These are phyloP conservation scores for Phytophthora melonis DNA, from an alignment of 352 stramenopile species.

Conservation along the genomic window DNA sequence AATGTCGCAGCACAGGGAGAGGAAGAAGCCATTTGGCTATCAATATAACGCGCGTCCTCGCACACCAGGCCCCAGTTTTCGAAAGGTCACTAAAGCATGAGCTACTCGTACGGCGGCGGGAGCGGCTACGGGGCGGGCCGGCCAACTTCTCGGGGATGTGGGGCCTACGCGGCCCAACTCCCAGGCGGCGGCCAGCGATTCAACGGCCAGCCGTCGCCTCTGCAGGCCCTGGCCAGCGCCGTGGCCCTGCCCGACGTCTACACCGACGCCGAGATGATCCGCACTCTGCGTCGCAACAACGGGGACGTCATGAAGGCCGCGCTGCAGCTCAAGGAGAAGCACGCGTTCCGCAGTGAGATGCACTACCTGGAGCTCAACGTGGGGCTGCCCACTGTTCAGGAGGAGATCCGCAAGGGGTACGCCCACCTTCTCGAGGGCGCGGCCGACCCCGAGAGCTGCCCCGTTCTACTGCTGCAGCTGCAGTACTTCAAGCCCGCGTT, in stretches of 20 bases:
- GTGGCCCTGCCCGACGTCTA: constrained; percentile 74
- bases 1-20: background rate
- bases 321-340: constrained; percentile 76
- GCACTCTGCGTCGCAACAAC: constrained; percentile 70
- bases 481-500: constrained; percentile 75
- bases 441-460: constrained; percentile 57
- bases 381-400: constrained; percentile 60
- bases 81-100: constrained; percentile 13
- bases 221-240: constrained; percentile 72
- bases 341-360: constrained; percentile 52
- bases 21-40: background rate
- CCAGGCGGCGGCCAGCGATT: constrained; percentile 22
- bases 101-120: constrained; percentile 36
- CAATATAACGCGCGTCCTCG: too few species aligned
- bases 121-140: constrained; percentile 20
- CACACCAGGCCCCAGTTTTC: too few species aligned
- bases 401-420: constrained; percentile 80
- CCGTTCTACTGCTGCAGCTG: constrained; percentile 67
- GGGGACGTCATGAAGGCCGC: constrained; percentile 76
- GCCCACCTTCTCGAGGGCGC: constrained; percentile 73
- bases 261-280: constrained; percentile 58
- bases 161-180: constrained; percentile 48
- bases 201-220: constrained; percentile 45
- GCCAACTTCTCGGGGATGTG: constrained; percentile 26
- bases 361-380: constrained; percentile 76